phyloP scores from a whole-genome alignment of 2,329 filamentous ascomycete species.

The Lithohypha guttulata region DNA sequence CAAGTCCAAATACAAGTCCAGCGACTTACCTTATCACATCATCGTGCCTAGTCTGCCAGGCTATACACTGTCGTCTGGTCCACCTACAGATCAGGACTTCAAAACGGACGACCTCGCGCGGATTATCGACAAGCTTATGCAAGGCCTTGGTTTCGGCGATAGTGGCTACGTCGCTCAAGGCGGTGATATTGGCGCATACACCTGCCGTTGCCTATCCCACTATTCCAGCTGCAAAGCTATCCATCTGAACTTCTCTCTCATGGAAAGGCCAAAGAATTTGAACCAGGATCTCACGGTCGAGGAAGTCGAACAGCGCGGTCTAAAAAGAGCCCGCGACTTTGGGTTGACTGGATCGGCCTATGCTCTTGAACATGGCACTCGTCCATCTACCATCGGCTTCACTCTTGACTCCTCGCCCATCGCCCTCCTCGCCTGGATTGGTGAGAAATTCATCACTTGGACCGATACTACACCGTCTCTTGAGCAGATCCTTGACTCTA shows the following conservation, averaged over 20 bases:
- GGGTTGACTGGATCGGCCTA: conserved; percentile 38
- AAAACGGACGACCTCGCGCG: conserved; percentile 30
- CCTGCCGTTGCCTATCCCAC: conserved; percentile 35
- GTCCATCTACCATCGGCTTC: conserved; percentile 47
- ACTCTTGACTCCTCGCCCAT: conserved; percentile 44
- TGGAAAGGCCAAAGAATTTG: neutral
- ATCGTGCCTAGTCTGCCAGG: conserved; percentile 47
- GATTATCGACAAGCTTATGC: conserved; percentile 43
- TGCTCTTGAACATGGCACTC: conserved; percentile 41
- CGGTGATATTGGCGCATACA: conserved; percentile 43
- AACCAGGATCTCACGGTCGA: conserved; percentile 2
- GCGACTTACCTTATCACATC: conserved; percentile 46
- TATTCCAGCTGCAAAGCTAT: conserved; percentile 38
- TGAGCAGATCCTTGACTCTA: conserved; percentile 26
- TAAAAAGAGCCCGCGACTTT: conserved; percentile 33
- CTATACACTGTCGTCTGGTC: conserved; percentile 41
- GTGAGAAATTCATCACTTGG: conserved; percentile 31
- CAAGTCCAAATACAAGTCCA: conserved; percentile 36
- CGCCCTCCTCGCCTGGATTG: conserved; percentile 44
- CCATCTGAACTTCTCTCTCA: neutral
- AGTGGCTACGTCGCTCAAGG: conserved; percentile 45
- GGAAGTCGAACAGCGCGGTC: conserved; percentile 26
- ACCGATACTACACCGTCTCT: conserved; percentile 25
- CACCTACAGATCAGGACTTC: conserved; percentile 38
- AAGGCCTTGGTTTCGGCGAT: conserved; percentile 43